phyloP scores from a whole-genome alignment of 2,329 filamentous ascomycete species.

The Colletotrichum spaethianum region DNA sequence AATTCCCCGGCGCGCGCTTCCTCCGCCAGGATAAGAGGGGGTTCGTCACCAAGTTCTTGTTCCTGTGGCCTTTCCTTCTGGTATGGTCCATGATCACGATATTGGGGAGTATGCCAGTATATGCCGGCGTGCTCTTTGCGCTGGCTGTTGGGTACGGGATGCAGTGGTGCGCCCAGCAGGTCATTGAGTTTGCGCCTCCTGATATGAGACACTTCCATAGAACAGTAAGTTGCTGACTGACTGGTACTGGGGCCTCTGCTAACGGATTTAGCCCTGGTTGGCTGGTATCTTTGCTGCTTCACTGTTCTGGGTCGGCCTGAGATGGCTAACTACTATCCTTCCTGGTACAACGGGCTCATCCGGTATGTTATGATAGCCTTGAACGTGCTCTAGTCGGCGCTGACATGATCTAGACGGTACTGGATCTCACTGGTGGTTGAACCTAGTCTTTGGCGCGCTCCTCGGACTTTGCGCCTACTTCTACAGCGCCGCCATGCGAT shows the following conservation, averaged over 20 bases:
- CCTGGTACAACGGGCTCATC: conserved; percentile 61
- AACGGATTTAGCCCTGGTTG: conserved; percentile 80
- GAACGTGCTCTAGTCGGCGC: conserved; percentile 19
- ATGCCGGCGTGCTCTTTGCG: conserved; percentile 80
- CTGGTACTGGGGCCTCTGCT: conserved; percentile 37
- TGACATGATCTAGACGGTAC: conserved; percentile 71
- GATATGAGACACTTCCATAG: conserved; percentile 93
- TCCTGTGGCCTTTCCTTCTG: conserved; percentile 87
- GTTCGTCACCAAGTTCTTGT: conserved; percentile 89
- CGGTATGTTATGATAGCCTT: conserved; percentile 58
- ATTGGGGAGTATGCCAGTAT: conserved; percentile 81
- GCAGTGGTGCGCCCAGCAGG: conserved; percentile 83
- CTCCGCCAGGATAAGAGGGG: conserved; percentile 82
- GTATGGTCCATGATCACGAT: conserved; percentile 80
- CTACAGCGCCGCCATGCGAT: conserved; percentile 86
- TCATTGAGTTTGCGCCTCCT: conserved; percentile 85
- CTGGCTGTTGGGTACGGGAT: conserved; percentile 77
- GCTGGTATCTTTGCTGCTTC: conserved; percentile 93
- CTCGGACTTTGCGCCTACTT: conserved; percentile 84
- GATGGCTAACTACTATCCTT: conserved; percentile 82
- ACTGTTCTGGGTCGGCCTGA: conserved; percentile 83
- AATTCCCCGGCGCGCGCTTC: conserved; percentile 80
- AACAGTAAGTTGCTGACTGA: conserved; percentile 72
- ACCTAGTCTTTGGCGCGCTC: conserved; percentile 79
- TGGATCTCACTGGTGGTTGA: conserved; percentile 78